A percentile compares a stretch with the other conserved stretches of the same genome.
Conservation (phyloP, 768 basidiomycete genomes). For the Tricholoma flavovirens region DNA sequence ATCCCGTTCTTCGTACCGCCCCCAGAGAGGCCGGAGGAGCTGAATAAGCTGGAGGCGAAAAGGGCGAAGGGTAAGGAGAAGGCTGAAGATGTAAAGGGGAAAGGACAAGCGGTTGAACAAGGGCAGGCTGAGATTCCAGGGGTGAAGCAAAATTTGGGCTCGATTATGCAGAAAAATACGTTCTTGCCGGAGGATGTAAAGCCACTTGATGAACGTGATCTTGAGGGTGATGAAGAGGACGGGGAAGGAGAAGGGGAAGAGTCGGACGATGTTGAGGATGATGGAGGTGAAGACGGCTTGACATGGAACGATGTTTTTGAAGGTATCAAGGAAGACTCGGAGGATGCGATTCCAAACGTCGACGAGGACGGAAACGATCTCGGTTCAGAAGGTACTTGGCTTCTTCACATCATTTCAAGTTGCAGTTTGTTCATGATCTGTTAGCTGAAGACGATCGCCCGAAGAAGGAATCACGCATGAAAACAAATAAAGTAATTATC, state of each 20-base stretch:
- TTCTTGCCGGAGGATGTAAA: slow-evolving; percentile 83
- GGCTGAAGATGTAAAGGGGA: slow-evolving; percentile 43
- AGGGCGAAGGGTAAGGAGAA: slow-evolving; percentile 37
- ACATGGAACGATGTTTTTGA: slow-evolving; percentile 87
- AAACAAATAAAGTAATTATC: slow-evolving; percentile 75
- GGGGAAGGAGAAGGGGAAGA: slow-evolving; percentile 31
- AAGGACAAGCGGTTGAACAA: slow-evolving; percentile 39
- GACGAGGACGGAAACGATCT: slow-evolving; percentile 25
- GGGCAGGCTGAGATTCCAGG: slow-evolving; percentile 41
- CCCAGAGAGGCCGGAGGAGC: slow-evolving; percentile 72
- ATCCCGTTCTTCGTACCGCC: slow-evolving; percentile 96
- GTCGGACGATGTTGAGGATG: slow-evolving; percentile 36
- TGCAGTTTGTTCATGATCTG: slow-evolving; percentile 4
- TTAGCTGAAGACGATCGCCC: slow-evolving; percentile 6
- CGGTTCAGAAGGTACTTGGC: slow-evolving; percentile 21
- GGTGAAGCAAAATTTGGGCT: slow-evolving; percentile 83
- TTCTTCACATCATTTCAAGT: slow-evolving; percentile 12
- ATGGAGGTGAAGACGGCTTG: slow-evolving; percentile 49
- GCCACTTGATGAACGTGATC: slow-evolving; percentile 51
- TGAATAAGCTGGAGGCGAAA: slow-evolving; percentile 61
- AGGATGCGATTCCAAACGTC: slow-evolving; percentile 15
- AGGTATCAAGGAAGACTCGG: slow-evolving; percentile 34
- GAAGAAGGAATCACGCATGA: slow-evolving; percentile 77
- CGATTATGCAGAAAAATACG: slow-evolving; percentile 84
- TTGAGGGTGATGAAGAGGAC: slow-evolving; percentile 37